Evolutionary conservation across 148 eudicot species (phyloP), one percentile per base, ranked within the genome.

Genomic region (Vaccinium vitisidaea): DNA sequence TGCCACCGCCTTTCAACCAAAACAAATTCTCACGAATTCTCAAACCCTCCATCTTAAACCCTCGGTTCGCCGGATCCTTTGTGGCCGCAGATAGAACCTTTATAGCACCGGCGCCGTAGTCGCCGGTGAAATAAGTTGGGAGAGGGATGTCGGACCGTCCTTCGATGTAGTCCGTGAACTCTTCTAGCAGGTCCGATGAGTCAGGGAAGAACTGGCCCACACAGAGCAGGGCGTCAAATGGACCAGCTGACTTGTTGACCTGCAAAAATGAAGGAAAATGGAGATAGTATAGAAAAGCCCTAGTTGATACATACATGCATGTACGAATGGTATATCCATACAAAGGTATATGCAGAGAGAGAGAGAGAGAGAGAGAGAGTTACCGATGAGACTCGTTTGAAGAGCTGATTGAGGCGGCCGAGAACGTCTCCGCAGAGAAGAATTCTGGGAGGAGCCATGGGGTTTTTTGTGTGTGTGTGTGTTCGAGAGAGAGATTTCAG

Each of bases 131-230:
- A 79, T 96, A 96, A 10, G 95, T 92, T 5, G 98, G 96, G 13
- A 96, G 87, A 21, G 99, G 95, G 15, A 96, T 83, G 39, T 88
- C 85, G 25, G 87, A 88, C 79, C 90, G 89, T 56, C 95, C 99
- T 84, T 92, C 97, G 4, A 95, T 81, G 83, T 91, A 96, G 27
- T 86, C 92, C 88, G 85, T 92, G 87, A 96, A 91, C 77, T 96
- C 98, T 16, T 90, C 96, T 4, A 94, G 82, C 56, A 77, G 85
- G 2, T 93, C 95, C n/a, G 89, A 79, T 9, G 95, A 77, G 39
- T 94, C 95, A n/a, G 98, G 98, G 58, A 96, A 96, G 84, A 96
- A 96, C 82, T 96, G 99, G 3, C 99, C 99, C 21, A 96, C 98
- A 84, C 99, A 96, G 25, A 96, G 92, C 50, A 96, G 83, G 3